Evolutionary conservation across 78 protist genomes (phyloP), one percentile per base, ranked within the genome.

Genomic region (Fonticula alba): DNA sequence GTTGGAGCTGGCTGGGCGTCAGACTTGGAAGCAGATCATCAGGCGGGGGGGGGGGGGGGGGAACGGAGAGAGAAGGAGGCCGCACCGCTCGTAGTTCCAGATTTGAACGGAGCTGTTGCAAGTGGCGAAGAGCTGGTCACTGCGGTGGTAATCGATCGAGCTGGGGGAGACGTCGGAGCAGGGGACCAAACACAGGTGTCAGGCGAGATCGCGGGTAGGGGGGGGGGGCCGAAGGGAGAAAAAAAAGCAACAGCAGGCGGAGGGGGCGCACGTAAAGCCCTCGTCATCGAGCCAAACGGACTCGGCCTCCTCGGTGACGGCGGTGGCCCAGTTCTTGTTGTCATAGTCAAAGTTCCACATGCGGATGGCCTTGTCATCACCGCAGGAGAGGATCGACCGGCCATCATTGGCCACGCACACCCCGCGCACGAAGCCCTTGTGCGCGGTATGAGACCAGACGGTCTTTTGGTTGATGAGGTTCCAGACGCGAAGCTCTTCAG

Each of bases 361-460:
- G 52, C 15, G 43, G 29, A 90, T 71, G 9, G 80, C 60, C 71
- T 77, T 71, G 76, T 90, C 96, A 14, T 74, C 84, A 7, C 82
- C 68, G 38, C 72, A 69, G 0, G 78, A 27, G 13, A 85, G 9
- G 5, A 83, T 26, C 19, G 2, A 1, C 10, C 62, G 78, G 22
- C 79, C 76, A 38, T 64, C 70, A 1, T 56, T 75, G 27, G 88
- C 36, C 27, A 76, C 54, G 24, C 67, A 35, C 7, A 81, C 17
- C 1, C 95, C 95, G 33, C 90, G 69, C 7, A 83, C 85, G 24
- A 82, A 86, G 7, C 89, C 88, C 24, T 17, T 37, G 58, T 86
- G 92, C 59, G 85, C 88, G 6, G 40, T 27, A 19, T 52, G 51
- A 0, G 46, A 50, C 57, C 67, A 24, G 41, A 2, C 14, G 40